Conservation (phyloP, 2,329 filamentous ascomycete species). For the Ophioceras dolichostomum region DNA sequence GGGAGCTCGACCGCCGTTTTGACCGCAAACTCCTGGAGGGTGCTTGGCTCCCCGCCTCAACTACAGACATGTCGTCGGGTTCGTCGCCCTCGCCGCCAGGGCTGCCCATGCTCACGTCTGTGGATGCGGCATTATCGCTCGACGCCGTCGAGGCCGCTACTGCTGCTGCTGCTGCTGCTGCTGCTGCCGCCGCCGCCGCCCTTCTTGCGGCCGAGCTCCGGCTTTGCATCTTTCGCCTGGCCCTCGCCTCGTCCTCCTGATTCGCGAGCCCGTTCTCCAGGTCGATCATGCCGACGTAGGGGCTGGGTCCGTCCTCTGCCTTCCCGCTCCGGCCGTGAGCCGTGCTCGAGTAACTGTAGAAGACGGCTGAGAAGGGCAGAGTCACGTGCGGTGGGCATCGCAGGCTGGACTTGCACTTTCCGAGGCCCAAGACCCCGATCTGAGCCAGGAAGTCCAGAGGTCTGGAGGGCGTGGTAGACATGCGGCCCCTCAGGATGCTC, state of each 20-base stretch:
- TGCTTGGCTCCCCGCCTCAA: no score
- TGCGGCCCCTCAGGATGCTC: conserved; percentile 84
- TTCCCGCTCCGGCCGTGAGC: conserved; percentile 45
- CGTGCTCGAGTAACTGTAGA: conserved; percentile 78
- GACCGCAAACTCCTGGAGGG: conserved; percentile 17
- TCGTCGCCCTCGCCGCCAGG: conserved; percentile 1
- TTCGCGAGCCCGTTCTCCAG: conserved; percentile 66
- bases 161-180: neutral
- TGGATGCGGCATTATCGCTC: no score
- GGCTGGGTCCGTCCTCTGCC: conserved; percentile 77
- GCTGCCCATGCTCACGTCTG: conserved; percentile 7
- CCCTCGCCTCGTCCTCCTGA: conserved; percentile 31
- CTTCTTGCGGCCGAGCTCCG: conserved; percentile 16
- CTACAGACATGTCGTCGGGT: conserved; percentile 2
- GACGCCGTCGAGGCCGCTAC: neutral
- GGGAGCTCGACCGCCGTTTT: conserved; percentile 41
- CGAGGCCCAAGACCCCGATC: conserved; percentile 83
- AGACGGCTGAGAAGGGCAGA: conserved; percentile 84
- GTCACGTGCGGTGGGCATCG: conserved; percentile 84
- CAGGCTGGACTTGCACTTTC: conserved; percentile 75
- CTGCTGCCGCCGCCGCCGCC: neutral
- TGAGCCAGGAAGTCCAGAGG: conserved; percentile 89
- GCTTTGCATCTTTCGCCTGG: conserved; percentile 34
- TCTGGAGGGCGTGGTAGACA: conserved; percentile 92
- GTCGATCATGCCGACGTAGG: conserved; percentile 89